Evolutionary conservation across 1,284 basidiomycete species (phyloP).

Genomic region (Irpex sp.): DNA sequence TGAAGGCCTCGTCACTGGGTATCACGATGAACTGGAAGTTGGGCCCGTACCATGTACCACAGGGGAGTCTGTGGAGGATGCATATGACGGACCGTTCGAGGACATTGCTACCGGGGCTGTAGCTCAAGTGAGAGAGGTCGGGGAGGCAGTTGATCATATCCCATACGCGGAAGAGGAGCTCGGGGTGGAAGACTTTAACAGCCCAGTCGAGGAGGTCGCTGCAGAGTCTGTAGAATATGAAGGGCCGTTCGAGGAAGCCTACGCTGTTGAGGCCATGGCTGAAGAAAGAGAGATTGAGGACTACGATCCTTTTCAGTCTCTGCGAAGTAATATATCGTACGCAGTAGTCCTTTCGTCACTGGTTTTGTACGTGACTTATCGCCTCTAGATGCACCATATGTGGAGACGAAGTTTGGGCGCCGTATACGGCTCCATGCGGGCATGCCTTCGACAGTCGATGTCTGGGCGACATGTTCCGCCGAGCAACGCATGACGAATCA

Average conservation of each 20-base stretch:
- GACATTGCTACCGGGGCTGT: too few species aligned
- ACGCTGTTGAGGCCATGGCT: background rate
- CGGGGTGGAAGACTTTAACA: too few species aligned
- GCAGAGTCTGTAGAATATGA: too few species aligned
- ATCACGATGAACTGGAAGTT: too few species aligned
- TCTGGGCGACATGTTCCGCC: slow-evolving; percentile 32
- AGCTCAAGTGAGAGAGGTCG: too few species aligned
- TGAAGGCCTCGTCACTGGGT: too few species aligned
- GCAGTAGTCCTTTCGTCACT: background rate
- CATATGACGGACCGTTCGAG: too few species aligned
- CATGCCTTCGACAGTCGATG: slow-evolving; percentile 37
- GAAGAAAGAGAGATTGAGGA: background rate
- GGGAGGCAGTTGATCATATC: too few species aligned
- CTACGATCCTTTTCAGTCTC: background rate
- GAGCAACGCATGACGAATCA: slow-evolving; percentile 36
- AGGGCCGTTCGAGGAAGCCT: background rate
- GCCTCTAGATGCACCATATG: slow-evolving; percentile 20
- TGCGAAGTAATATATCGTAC: background rate
- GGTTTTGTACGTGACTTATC: background rate
- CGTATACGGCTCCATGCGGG: slow-evolving; percentile 29
- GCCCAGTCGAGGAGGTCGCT: too few species aligned
- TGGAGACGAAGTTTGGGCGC: background rate
- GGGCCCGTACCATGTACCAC: too few species aligned
- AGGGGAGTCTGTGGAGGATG: too few species aligned
- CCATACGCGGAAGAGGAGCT: too few species aligned